Percentiles rank a stretch among this genome's conserved stretches.
phyloP scores from a whole-genome alignment of 2,329 filamentous ascomycete genomes.

The Aspergillus niger region DNA sequence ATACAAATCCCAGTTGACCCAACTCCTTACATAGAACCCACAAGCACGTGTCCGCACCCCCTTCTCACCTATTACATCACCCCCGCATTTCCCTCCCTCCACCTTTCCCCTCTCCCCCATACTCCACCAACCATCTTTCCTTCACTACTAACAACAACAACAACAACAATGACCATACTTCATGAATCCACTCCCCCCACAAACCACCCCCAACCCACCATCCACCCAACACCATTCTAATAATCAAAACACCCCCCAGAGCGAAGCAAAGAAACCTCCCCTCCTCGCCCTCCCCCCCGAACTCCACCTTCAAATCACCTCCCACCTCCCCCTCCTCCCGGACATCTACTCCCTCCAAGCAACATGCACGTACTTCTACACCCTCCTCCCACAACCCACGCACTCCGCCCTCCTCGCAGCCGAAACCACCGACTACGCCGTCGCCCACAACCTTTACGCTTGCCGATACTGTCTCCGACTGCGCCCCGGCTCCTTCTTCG shows the following conservation, averaged over 20 bases:
- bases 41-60: background rate
- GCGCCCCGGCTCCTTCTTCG: slow-evolving; percentile 24
- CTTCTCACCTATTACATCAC: background rate
- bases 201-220: background rate
- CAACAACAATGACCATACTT: background rate
- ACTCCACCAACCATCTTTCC: background rate
- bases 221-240: background rate
- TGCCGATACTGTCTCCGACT: slow-evolving; percentile 35
- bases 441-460: slow-evolving; percentile 23
- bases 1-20: no score
- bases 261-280: background rate
- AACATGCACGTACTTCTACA: slow-evolving; percentile 30
- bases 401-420: slow-evolving; percentile 28
- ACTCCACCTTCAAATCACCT: slow-evolving; percentile 31
- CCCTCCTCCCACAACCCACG: slow-evolving; percentile 22
- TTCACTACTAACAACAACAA: no score
- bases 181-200: background rate
- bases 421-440: slow-evolving; percentile 26
- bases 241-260: background rate
- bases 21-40: background rate
- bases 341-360: slow-evolving; percentile 29
- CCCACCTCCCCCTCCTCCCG: slow-evolving; percentile 27
- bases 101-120: background rate
- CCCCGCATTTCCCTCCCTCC: background rate
- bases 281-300: slow-evolving; percentile 31